phyloP scores from a whole-genome alignment of 2,329 filamentous ascomycete genomes.

The Eurotiales sp. region DNA sequence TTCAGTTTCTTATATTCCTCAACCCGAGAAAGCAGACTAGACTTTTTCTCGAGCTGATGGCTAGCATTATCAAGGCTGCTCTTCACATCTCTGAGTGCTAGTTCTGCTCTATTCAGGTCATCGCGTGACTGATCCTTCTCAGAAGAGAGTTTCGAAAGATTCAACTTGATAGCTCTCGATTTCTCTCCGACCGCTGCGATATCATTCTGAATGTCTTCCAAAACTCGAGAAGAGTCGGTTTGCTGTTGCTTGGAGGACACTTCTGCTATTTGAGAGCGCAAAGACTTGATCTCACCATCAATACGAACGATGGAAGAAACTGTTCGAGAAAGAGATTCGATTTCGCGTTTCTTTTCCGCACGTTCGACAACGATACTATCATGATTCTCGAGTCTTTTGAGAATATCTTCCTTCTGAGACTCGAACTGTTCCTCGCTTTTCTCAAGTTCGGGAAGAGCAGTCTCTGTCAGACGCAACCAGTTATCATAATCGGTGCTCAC shows the following conservation, averaged over 20 bases:
- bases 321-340: slow-evolving; percentile 72
- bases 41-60: slow-evolving; percentile 78
- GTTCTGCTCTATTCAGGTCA: slow-evolving; percentile 66
- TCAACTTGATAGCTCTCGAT: slow-evolving; percentile 60
- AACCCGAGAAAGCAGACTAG: slow-evolving; percentile 65
- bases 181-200: slow-evolving; percentile 65
- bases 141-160: slow-evolving; percentile 60
- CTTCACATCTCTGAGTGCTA: slow-evolving; percentile 70
- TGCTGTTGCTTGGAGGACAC: slow-evolving; percentile 73
- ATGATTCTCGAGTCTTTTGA: slow-evolving; percentile 62
- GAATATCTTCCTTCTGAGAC: slow-evolving; percentile 57
- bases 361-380: slow-evolving; percentile 63
- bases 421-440: slow-evolving; percentile 61
- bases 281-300: slow-evolving; percentile 65
- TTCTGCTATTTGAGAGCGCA: slow-evolving; percentile 69
- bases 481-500: slow-evolving; percentile 69
- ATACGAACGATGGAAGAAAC: slow-evolving; percentile 72
- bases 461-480: slow-evolving; percentile 62
- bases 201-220: slow-evolving; percentile 80
- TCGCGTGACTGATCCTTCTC: slow-evolving; percentile 71
- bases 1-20: slow-evolving; percentile 68
- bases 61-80: slow-evolving; percentile 68
- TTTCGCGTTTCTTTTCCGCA: slow-evolving; percentile 64
- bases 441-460: slow-evolving; percentile 67
- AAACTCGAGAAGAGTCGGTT: slow-evolving; percentile 60